Percentiles rank a stretch among this genome's conserved stretches.
Evolutionary conservation across 768 basidiomycete species (phyloP).

Genomic region (Termitomyces sp.): DNA sequence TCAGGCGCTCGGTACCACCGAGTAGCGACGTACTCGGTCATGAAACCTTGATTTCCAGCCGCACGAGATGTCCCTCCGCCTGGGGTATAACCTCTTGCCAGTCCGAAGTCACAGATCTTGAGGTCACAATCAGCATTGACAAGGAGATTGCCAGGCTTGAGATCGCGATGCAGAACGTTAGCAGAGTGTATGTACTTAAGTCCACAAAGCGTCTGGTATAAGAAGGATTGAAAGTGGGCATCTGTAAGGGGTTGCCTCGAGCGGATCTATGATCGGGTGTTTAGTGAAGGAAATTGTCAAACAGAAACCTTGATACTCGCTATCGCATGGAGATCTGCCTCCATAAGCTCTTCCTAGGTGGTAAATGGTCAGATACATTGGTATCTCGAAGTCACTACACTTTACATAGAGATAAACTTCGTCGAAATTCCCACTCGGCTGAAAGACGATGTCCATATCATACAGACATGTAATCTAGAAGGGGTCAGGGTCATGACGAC

Average conservation of each 20-base stretch:
- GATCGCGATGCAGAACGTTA: slow-evolving; percentile 94
- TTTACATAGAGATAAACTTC: slow-evolving; percentile 92
- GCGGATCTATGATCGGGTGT: slow-evolving; percentile 51
- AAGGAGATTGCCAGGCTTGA: slow-evolving; percentile 92
- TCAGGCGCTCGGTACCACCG: slow-evolving; percentile 98
- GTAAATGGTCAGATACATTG: slow-evolving; percentile 7
- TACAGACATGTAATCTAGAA: slow-evolving; percentile 90
- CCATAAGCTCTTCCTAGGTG: slow-evolving; percentile 96
- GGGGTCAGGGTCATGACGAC: slow-evolving; percentile 12
- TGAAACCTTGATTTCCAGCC: slow-evolving; percentile 87
- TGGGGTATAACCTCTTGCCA: slow-evolving; percentile 91
- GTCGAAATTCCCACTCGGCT: slow-evolving; percentile 88
- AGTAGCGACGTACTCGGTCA: slow-evolving; percentile 99
- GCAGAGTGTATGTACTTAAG: slow-evolving; percentile 98
- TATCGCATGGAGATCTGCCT: slow-evolving; percentile 98
- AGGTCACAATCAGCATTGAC: slow-evolving; percentile 99
- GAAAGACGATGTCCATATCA: slow-evolving; percentile 97
- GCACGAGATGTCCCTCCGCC: slow-evolving; percentile 71
- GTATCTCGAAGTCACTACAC: slow-evolving; percentile 12
- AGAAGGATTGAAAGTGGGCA: slow-evolving; percentile 92
- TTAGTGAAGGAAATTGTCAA: slow-evolving; percentile 1
- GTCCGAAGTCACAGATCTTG: slow-evolving; percentile 98
- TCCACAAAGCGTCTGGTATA: slow-evolving; percentile 98
- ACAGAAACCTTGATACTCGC: slow-evolving; percentile 39
- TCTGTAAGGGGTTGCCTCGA: slow-evolving; percentile 87